These are phyloP conservation scores for Byssochlamys sp. DNA, from an alignment of 2,329 filamentous ascomycete species.

Conservation along the genomic window DNA sequence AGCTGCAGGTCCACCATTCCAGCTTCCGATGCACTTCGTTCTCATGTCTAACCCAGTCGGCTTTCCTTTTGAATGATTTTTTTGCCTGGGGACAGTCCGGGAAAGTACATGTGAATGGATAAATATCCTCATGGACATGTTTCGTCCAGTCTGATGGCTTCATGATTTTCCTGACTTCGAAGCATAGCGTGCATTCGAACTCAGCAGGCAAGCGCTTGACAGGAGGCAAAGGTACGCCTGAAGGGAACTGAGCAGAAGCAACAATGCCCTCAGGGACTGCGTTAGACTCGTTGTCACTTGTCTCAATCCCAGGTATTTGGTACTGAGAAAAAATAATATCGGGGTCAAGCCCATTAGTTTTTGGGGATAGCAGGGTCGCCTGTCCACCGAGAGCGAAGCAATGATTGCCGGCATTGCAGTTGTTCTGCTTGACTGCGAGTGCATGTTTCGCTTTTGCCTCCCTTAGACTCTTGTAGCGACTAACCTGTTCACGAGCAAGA, in stretches of 20 bases:
- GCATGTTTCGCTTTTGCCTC: constrained; percentile 62
- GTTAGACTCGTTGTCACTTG: constrained; percentile 57
- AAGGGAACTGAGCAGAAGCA: constrained; percentile 64
- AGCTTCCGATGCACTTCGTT: constrained; percentile 83
- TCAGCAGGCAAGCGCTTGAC: constrained; percentile 68
- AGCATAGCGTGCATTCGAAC: constrained; percentile 84
- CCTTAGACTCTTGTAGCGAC: constrained; percentile 68
- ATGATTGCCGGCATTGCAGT: constrained; percentile 52
- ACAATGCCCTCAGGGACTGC: constrained; percentile 58
- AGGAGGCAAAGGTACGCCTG: constrained; percentile 72
- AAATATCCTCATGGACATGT: constrained; percentile 86
- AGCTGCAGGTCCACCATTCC: constrained; percentile 81
- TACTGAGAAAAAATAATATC: constrained; percentile 49
- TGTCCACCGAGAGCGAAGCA: constrained; percentile 62
- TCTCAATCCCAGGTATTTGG: constrained; percentile 46
- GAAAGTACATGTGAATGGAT: constrained; percentile 89
- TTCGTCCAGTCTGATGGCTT: constrained; percentile 97
- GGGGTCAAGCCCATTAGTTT: constrained; percentile 42
- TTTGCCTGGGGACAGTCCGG: constrained; percentile 72
- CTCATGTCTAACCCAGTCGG: constrained; percentile 90
- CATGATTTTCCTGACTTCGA: constrained; percentile 70
- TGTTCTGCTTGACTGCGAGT: constrained; percentile 45
- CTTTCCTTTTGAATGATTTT: constrained; percentile 90
- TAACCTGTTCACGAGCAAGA: constrained; percentile 69
- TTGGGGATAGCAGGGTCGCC: constrained; percentile 52